These are phyloP conservation scores for Saccharomycopsis malanga DNA, from an alignment of 805 yeast genomes.

Conservation along the genomic window DNA sequence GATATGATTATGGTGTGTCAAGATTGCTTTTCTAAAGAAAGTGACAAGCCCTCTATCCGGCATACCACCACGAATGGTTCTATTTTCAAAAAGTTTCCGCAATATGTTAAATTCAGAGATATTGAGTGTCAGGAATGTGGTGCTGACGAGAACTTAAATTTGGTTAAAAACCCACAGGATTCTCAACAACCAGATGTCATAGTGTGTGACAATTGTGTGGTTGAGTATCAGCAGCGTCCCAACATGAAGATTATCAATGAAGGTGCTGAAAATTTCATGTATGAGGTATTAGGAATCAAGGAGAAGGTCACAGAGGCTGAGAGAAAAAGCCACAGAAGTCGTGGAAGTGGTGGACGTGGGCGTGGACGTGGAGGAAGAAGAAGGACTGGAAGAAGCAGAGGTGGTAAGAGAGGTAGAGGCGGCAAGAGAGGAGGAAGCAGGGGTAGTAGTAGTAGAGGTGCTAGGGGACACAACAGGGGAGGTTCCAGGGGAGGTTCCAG, in stretches of 20 bases:
- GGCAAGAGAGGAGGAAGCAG: constrained; percentile 6
- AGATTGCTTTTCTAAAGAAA: constrained; percentile 36
- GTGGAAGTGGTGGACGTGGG: constrained; percentile 25
- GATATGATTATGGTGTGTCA: constrained; percentile 47
- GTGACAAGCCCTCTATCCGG: constrained; percentile 41
- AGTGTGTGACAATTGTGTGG: constrained; percentile 39
- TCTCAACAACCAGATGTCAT: constrained; percentile 25
- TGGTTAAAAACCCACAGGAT: constrained; percentile 19
- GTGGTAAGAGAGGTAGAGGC: constrained; percentile 18
- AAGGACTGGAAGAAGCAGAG: constrained; percentile 9
- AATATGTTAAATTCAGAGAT: constrained; percentile 44
- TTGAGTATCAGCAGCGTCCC: constrained; percentile 14
- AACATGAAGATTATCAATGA: constrained; percentile 35
- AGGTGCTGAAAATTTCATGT: constrained; percentile 40
- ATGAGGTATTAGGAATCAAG: constrained; percentile 41
- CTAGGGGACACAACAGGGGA: constrained; percentile 8
- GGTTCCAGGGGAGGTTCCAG: constrained; percentile 1
- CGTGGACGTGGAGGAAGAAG: constrained; percentile 33
- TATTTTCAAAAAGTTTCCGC: constrained; percentile 40
- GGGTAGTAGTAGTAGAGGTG: constrained; percentile 6
- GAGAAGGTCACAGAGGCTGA: constrained; percentile 35
- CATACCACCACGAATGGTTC: constrained; percentile 51
- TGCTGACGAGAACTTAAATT: constrained; percentile 35
- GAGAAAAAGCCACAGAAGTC: constrained; percentile 11
- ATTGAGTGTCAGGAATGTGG: constrained; percentile 42